phyloP scores from a whole-genome alignment of 257 asterid species.

The Paraleonurus japonicus region DNA sequence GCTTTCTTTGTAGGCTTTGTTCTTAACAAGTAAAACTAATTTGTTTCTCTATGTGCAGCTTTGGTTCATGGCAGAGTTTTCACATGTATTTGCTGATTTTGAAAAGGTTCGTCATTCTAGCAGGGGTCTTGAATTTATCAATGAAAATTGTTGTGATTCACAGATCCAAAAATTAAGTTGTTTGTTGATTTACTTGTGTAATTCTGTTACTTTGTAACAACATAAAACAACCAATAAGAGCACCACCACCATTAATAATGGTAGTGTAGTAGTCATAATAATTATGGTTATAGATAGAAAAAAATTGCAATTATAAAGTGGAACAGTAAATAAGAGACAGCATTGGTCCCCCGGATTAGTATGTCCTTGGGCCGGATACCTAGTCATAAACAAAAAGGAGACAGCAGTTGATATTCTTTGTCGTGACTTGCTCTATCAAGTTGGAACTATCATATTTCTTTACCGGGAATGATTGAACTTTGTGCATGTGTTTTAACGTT shows the following conservation, averaged over 20 bases:
- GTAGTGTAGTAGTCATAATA: neutral
- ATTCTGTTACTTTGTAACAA: neutral
- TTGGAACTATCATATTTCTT: neutral
- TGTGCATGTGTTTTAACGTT: neutral
- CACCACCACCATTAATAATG: neutral
- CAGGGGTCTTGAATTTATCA: neutral
- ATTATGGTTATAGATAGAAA: neutral
- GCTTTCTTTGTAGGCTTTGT: neutral
- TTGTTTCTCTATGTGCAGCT: slow-evolving; percentile 54
- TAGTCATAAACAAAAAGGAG: too few species aligned
- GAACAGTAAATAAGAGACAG: neutral
- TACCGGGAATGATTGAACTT: neutral
- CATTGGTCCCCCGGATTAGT: too few species aligned
- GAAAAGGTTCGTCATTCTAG: slow-evolving; percentile 61
- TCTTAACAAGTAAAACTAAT: neutral
- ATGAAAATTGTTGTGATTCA: neutral
- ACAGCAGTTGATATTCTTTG: neutral
- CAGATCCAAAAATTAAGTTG: slow-evolving; percentile 1
- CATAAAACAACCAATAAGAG: neutral
- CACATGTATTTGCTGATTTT: slow-evolving; percentile 73
- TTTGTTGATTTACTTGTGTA: neutral
- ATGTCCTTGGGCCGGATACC: too few species aligned
- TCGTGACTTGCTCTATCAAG: neutral
- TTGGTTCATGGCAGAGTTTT: slow-evolving; percentile 91
- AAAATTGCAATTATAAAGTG: neutral